These are phyloP conservation scores for Scheffersomyces segobiensis DNA, from an alignment of 1,139 yeast species.

Conservation along the genomic window DNA sequence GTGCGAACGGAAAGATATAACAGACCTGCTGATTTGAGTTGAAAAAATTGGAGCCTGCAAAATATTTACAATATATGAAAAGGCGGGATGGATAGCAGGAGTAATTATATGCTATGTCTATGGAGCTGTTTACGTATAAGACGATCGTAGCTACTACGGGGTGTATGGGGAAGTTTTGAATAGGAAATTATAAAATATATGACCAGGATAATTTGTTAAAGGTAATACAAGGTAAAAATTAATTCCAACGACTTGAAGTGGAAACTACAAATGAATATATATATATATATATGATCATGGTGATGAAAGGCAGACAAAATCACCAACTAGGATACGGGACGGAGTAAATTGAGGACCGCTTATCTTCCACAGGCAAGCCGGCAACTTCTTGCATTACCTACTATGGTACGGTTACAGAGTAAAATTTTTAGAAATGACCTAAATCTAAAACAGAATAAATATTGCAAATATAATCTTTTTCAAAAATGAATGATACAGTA, in stretches of 20 bases:
- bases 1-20: not conserved
- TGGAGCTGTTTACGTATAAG: not conserved
- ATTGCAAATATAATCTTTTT: not conserved
- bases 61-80: not conserved
- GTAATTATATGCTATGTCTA: not conserved
- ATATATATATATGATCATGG: not conserved
- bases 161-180: not conserved
- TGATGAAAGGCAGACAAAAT: not conserved
- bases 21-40: not conserved
- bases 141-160: not conserved
- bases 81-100: not conserved
- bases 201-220: not conserved
- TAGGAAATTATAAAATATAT: not conserved
- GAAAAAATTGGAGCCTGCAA: not conserved
- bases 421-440: not conserved
- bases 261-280: not conserved
- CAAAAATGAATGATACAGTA: not conserved
- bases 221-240: not conserved
- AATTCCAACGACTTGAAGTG: not conserved
- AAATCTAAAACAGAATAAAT: not conserved
- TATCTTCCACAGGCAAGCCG: not conserved
- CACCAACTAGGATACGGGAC: not conserved
- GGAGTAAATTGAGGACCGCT: not conserved
- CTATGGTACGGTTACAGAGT: not conserved
- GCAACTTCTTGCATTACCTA: not conserved